Percentiles rank a stretch among this genome's conserved stretches.
Conservation (phyloP, 1,139 yeast species). For the Pichia sp. region DNA sequence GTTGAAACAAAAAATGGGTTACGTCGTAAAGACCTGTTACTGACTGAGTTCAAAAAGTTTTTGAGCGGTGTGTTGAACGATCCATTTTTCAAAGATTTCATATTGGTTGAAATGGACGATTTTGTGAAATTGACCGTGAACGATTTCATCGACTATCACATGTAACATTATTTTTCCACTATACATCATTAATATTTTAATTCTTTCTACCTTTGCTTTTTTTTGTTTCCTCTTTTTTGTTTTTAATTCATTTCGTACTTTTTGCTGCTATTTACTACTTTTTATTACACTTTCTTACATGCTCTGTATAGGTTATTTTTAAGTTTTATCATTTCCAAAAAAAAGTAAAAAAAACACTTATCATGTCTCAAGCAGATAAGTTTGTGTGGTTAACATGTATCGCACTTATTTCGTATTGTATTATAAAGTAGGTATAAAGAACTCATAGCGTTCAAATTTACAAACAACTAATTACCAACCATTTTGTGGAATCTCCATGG, state of each 20-base stretch:
- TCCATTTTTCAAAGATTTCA: slow-evolving; percentile 16
- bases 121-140: slow-evolving; percentile 23
- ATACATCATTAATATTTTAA: too few relatives aligned
- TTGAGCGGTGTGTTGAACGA: slow-evolving; percentile 20
- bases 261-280: too few relatives aligned
- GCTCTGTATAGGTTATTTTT: too few relatives aligned
- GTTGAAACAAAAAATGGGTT: slow-evolving; percentile 12
- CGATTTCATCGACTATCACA: slow-evolving; percentile 24
- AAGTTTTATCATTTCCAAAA: too few relatives aligned
- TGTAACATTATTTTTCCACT: slow-evolving; percentile 6
- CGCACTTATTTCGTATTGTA: background rate
- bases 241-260: too few relatives aligned
- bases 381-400: background rate
- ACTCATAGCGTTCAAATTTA: background rate
- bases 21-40: slow-evolving; percentile 17
- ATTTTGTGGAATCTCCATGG: slow-evolving; percentile 43
- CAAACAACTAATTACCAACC: slow-evolving; percentile 15
- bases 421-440: too few relatives aligned
- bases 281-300: too few relatives aligned
- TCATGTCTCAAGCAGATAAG: too few relatives aligned
- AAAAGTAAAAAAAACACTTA: too few relatives aligned
- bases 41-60: slow-evolving; percentile 21
- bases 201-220: too few relatives aligned
- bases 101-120: slow-evolving; percentile 22
- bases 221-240: too few relatives aligned